A percentile compares a stretch with the other conserved stretches of the same genome.
phyloP scores from a whole-genome alignment of 495 filamentous ascomycete genomes.

The Aspergillus kassunensis region DNA sequence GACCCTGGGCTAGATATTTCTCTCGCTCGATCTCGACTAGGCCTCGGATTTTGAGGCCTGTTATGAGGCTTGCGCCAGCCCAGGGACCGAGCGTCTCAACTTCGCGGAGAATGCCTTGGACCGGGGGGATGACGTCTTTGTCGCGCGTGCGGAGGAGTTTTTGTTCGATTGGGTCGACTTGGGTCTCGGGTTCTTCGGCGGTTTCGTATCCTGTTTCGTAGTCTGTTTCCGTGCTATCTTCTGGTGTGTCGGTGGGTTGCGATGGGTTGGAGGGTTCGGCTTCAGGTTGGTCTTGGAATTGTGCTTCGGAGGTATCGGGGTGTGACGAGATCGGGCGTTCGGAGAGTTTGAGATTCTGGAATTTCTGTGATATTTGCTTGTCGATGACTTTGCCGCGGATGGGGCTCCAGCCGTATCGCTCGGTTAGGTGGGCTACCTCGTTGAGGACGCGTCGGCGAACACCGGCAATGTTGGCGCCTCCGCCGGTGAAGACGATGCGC shows the following conservation, averaged over 20 bases:
- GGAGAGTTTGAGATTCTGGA: constrained; percentile 43
- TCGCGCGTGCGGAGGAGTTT: constrained; percentile 49
- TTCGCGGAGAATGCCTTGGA: constrained; percentile 63
- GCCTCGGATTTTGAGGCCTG: constrained; percentile 71
- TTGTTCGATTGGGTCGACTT: constrained; percentile 61
- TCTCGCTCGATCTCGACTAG: constrained; percentile 84
- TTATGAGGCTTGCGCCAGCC: constrained; percentile 81
- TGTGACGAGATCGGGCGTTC: constrained; percentile 15
- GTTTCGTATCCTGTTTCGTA: constrained; percentile 34
- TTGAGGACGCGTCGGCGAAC: constrained; percentile 73
- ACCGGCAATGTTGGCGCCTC: constrained; percentile 74
- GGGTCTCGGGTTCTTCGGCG: constrained; percentile 47
- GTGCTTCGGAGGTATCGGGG: background rate
- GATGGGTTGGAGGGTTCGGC: background rate
- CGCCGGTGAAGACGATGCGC: constrained; percentile 83
- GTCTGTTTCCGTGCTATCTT: background rate
- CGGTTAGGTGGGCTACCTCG: constrained; percentile 63
- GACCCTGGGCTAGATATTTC: constrained; percentile 71
- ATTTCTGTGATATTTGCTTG: constrained; percentile 45
- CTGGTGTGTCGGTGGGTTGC: background rate
- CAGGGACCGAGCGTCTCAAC: constrained; percentile 84
- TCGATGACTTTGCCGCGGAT: constrained; percentile 61
- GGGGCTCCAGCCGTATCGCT: constrained; percentile 70
- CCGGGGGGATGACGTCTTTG: constrained; percentile 39
- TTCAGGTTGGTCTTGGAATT: constrained; percentile 11